Evolutionary conservation across 2,329 filamentous ascomycete genomes (phyloP), one percentile per base, ranked within the genome.

Genomic region (Cladosporium sp.): DNA sequence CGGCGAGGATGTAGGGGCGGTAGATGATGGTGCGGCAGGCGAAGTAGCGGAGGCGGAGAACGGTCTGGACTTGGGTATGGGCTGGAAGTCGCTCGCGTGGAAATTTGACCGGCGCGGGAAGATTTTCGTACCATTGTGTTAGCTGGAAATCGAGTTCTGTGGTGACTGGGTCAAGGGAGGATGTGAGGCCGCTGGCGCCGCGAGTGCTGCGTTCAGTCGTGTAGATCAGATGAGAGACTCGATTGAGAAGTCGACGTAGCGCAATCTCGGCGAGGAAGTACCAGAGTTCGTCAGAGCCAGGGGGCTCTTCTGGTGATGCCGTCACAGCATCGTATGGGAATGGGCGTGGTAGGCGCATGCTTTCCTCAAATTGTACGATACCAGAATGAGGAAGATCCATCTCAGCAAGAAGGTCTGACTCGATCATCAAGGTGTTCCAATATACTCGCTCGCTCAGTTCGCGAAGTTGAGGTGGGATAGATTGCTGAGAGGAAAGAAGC

Each of bases 11-110:
- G 71, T 93, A 93, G 0, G 90, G 90, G 28, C 90, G 83, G 75
- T 91, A 93, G 64, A 94, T 93, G 67, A 93, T 92, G 25, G 89
- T 93, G 59, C 89, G 86, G 72, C 90, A 94, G 42, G 90, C 90
- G 72, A 90, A 92, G 75, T 93, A 94, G 30, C 90, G 84, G 61
- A 93, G 78, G 47, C 90, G 82, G 51, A 94, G 77, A 7, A 93
- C 89, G 0, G 88, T 91, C 73, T 93, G 90, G 5, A 92, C 85
- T 3, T 88, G 86, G 67, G 91, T 88, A 58, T 84, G 81, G 25
- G 91, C 77, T 52, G 86, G 81, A 0, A 83, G 79, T 57, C 86
- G 80, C 37, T 84, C 84, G 68, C 90, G 88, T 1, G 89, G 87
- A 65, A 94, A 94, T 66, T 91, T 89, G 60, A 94, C 81, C 3